Evolutionary conservation across 2,329 filamentous ascomycete genomes (phyloP), one percentile per base, ranked within the genome.

Genomic region (Cordyceps farinosa): DNA sequence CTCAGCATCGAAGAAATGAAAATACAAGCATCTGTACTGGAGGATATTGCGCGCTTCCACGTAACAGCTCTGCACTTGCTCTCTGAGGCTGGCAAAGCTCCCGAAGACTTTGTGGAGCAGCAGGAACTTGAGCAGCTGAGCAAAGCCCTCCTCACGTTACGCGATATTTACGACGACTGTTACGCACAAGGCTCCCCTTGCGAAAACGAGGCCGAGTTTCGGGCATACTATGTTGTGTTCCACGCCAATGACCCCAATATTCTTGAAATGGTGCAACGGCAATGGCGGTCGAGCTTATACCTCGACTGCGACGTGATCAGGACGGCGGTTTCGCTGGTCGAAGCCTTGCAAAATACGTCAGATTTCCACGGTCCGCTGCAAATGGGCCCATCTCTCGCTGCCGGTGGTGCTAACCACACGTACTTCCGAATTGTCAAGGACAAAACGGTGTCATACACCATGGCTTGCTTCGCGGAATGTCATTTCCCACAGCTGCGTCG

Each of bases 391-490:
- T 78, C 79, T 1, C 74, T 82, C 22, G 80, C 82, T 11, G 80
- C 83, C 2, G 76, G 82, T 47, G 79, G 80, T 27, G 78, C 79
- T 6, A 84, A 80, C 51, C 76, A 78, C 30, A 79, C 82, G 22
- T 88, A 84, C 71, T 88, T 89, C 69, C 78, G 81, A 30, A 86
- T 89, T 54, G 76, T 89, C 34, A 79, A 84, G 66, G 79, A 82
- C 47, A 76, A 78, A 0, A 74, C 77, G 17, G 82, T 88, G 2
- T 89, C 87, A 0, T 90, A 89, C 69, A 88, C 85, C 1, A 88
- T 89, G 85, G 87, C 86, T 15, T 89, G 87, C 67, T 83, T 90
- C 65, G 86, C 86, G 7, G 87, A 89, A 69, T 84, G 87, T n/a
- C 85, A 88, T 69, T 88, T 90, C 64, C 83, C 84, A 47, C 78